Evolutionary conservation across 768 basidiomycete species (phyloP), one percentile per base, ranked within the genome.

Genomic region (Suillus alpinus): DNA sequence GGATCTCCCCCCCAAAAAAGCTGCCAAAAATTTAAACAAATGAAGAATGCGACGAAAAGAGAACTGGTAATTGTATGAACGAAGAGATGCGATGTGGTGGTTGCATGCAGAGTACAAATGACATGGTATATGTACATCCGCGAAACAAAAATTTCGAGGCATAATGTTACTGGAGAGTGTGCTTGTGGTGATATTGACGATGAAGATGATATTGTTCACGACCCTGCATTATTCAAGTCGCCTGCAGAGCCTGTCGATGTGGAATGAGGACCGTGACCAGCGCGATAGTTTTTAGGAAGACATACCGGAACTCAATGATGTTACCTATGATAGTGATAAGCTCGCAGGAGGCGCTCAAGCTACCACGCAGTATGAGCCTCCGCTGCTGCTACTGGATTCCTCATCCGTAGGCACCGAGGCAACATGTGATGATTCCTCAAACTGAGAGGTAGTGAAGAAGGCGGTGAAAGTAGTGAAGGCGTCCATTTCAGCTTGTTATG

Each of bases 311-410:
- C n/a, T n/a, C n/a, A n/a, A n/a, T n/a, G n/a, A n/a, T n/a, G n/a
- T n/a, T n/a, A n/a, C n/a, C n/a, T n/a, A n/a, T n/a, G n/a, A n/a
- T n/a, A n/a, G n/a, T n/a, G n/a, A n/a, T n/a, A n/a, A n/a, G n/a
- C n/a, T n/a, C n/a, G n/a, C n/a, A n/a, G n/a, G n/a, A n/a, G n/a
- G n/a, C n/a, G n/a, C n/a, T n/a, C n/a, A 61, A 18, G 60, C 60
- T 26, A 61, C 14, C 23, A 61, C 60, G 14, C 58, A 61, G 23
- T 61, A 61, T n/a, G n/a, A n/a, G n/a, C n/a, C n/a, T n/a, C n/a
- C n/a, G n/a, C n/a, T n/a, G n/a, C n/a, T n/a, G n/a, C n/a, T n/a
- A n/a, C n/a, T n/a, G n/a, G n/a, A n/a, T n/a, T n/a, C n/a, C n/a
- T n/a, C n/a, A n/a, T n/a, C n/a, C n/a, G n/a, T n/a, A n/a, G n/a